Conservation (phyloP, 164 flowering plant genomes). For the Brasenia schreberi region DNA sequence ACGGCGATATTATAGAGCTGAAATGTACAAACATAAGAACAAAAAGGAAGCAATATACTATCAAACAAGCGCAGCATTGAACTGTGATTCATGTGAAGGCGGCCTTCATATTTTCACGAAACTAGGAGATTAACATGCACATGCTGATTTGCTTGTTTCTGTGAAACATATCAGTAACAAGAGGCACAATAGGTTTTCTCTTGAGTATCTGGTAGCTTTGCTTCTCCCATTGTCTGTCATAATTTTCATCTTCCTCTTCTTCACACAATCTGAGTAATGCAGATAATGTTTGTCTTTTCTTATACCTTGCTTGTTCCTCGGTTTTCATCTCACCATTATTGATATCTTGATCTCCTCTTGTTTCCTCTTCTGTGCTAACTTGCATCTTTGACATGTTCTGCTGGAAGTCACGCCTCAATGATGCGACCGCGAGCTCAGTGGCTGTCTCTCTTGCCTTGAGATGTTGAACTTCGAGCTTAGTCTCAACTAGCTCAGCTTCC, state of each 20-base stretch:
- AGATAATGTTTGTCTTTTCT: conserved; percentile 23
- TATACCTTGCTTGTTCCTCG: conserved; percentile 15
- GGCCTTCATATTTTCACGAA: no score
- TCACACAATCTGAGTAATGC: conserved; percentile 28
- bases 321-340: conserved; percentile 8
- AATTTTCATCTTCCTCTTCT: conserved; percentile 11
- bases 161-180: conserved; percentile 39
- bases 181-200: conserved; percentile 72
- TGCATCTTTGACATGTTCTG: conserved; percentile 68
- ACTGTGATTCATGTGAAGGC: no score
- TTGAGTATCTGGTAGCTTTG: conserved; percentile 12
- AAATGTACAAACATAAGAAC: no score
- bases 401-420: conserved; percentile 66
- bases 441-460: conserved; percentile 51
- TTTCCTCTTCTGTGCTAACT: conserved; percentile 7
- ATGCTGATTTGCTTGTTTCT: conserved; percentile 9
- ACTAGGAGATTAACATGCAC: no score
- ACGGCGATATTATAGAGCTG: no score
- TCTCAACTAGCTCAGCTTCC: conserved; percentile 48
- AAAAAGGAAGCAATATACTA: no score
- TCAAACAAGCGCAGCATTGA: no score
- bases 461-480: conserved; percentile 44
- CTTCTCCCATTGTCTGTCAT: not conserved
- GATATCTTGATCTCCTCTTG: not conserved
- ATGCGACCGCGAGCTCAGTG: conserved; percentile 54